Evolutionary conservation across 2,329 filamentous ascomycete species (phyloP), one percentile per base, ranked within the genome.

Genomic region (Daldinia eschscholtzii): DNA sequence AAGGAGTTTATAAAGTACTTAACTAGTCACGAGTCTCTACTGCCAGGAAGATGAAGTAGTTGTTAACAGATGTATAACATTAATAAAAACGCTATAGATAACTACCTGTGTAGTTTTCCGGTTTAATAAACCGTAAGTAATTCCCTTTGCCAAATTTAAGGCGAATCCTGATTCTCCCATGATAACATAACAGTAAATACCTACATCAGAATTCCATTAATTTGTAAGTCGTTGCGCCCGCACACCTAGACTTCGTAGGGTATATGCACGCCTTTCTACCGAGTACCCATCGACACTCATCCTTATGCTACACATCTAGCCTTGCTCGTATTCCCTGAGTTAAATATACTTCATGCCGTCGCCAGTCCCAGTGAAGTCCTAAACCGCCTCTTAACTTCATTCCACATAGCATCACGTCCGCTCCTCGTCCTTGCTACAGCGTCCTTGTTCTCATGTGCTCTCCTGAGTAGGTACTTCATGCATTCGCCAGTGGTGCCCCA

Each of bases 401-500:
- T 76, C 76, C 85, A 86, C 83, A 92, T 88, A 7, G 90, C 89
- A 75, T 89, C 83, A 15, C 89, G 83, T 7, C 88, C 89, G 55
- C 85, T 85, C 69, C 80, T 83, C 28, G 91, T 93, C 65, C 91
- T 80, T 77, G 87, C 82, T 50, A 92, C 86, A 2, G 91, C 90
- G 71, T 92, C 91, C 71, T 86, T 86, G 81, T 94, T 94, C 84
- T 94, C 92, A 53, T 93, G 85, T 23, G 91, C 90, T 18, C 91
- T 85, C 44, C 92, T 82, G 81, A 92, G 81, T 53, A 97, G 83
- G 78, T 96, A 97, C 79, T 94, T 93, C 84, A 97, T 88, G 80
- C 94, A 97, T 82, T 97, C 93, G 64, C 88, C 87, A 1, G 89
- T 91, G 12, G 88, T 87, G 7, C 90, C 90, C 90, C 89, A 92